These are phyloP conservation scores for Fomitopsis serialis DNA, from an alignment of 768 basidiomycete species.

Conservation along the genomic window DNA sequence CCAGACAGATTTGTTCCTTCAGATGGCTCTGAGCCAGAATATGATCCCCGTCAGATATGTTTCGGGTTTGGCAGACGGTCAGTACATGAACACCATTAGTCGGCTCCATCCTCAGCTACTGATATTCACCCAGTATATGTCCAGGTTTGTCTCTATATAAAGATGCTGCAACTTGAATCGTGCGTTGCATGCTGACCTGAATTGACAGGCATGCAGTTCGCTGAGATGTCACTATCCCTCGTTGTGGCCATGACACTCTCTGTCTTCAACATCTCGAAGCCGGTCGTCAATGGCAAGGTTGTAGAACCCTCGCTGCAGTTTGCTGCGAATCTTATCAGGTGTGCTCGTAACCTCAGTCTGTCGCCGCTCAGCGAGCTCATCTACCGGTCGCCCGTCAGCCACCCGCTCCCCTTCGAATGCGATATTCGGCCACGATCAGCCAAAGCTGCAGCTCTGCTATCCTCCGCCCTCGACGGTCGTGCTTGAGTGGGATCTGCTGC, in stretches of 20 bases:
- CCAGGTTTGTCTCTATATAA: slow-evolving; percentile 37
- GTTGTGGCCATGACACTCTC: slow-evolving; percentile 32
- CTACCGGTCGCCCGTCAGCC: slow-evolving; percentile 3
- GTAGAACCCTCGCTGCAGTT: slow-evolving; percentile 20
- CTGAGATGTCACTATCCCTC: slow-evolving; percentile 31
- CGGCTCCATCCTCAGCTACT: too few relatives aligned
- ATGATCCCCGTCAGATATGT: slow-evolving; percentile 24
- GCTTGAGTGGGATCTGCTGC: too few relatives aligned
- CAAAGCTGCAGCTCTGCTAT: slow-evolving; percentile 12
- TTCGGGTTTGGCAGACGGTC: slow-evolving; percentile 33
- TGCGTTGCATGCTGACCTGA: too few relatives aligned
- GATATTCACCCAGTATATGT: slow-evolving; percentile 10
- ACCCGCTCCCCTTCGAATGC: slow-evolving; percentile 12
- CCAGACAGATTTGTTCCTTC: slow-evolving; percentile 22
- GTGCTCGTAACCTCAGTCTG: background rate
- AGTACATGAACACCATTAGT: background rate
- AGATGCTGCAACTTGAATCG: too few relatives aligned
- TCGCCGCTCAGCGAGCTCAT: too few relatives aligned
- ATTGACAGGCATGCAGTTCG: slow-evolving; percentile 34
- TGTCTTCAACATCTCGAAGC: slow-evolving; percentile 28
- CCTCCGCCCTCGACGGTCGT: too few relatives aligned
- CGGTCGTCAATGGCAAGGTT: slow-evolving; percentile 16
- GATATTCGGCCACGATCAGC: slow-evolving; percentile 12
- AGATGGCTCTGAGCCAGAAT: slow-evolving; percentile 7
- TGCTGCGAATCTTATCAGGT: slow-evolving; percentile 18